Evolutionary conservation across 257 asterid genomes (phyloP).

Genomic region (Solanum appendiculatum): DNA sequence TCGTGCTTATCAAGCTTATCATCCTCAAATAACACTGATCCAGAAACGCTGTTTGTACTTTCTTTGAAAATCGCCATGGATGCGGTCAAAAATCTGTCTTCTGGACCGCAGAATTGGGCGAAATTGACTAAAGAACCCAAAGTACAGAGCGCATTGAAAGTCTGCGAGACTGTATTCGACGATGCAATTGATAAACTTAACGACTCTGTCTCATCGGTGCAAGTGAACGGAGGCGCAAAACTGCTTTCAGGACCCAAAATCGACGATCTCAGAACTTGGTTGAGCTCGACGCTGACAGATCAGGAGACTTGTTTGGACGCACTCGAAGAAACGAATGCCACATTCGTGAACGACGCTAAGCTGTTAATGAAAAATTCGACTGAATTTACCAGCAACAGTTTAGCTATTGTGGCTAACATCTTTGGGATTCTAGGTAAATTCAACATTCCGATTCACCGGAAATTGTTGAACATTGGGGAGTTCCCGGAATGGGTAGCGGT

Average conservation of each 20-base stretch:
- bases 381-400: conserved; percentile 54
- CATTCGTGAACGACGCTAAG: conserved; percentile 24
- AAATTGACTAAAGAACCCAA: conserved; percentile 11
- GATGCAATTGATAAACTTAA: conserved; percentile 55
- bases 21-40: conserved; percentile 37
- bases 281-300: conserved; percentile 55
- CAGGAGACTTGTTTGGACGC: conserved; percentile 76
- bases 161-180: conserved; percentile 38
- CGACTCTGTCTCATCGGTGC: conserved; percentile 30
- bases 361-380: conserved; percentile 39
- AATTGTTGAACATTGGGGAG: conserved; percentile 10
- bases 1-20: conserved; percentile 42
- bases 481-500: conserved; percentile 53
- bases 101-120: conserved; percentile 22
- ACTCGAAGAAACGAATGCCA: conserved; percentile 43
- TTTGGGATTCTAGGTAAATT: conserved; percentile 27
- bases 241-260: conserved; percentile 3
- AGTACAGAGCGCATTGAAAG: conserved; percentile 33
- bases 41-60: conserved; percentile 38
- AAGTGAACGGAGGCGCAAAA: conserved; percentile 7
- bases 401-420: conserved; percentile 59
- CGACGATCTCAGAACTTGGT: conserved; percentile 51
- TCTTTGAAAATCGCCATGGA: conserved; percentile 33
- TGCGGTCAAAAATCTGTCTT: conserved; percentile 19
- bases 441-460: conserved; percentile 42